Conservation (phyloP, 192 early-diverging fungal genomes). For the Spinellus fusiger region DNA sequence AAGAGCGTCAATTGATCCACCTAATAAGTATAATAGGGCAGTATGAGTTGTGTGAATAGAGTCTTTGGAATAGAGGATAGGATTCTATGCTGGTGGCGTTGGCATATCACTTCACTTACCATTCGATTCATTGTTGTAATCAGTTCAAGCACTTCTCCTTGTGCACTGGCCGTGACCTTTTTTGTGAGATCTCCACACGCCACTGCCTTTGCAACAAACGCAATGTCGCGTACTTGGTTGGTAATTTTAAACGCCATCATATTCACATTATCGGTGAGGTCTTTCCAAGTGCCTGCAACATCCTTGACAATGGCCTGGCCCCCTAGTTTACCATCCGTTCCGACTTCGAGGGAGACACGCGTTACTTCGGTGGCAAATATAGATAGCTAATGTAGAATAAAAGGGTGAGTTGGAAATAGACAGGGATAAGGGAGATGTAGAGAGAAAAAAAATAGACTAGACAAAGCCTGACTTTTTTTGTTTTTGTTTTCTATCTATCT, state of each 20-base stretch:
- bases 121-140: conserved; percentile 52
- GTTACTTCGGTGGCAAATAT: conserved; percentile 52
- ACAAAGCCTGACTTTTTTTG: background rate
- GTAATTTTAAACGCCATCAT: conserved; percentile 52
- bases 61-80: background rate
- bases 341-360: conserved; percentile 51
- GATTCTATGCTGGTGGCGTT: background rate
- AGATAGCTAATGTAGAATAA: no score
- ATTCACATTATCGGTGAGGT: conserved; percentile 52
- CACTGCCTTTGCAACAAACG: conserved; percentile 45
- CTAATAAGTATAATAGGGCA: no score
- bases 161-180: conserved; percentile 42
- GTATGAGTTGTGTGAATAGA: no score
- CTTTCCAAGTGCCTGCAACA: conserved; percentile 50
- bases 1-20: conserved; percentile 39
- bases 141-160: conserved; percentile 48
- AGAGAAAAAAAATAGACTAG: conserved; percentile 1
- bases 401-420: no score
- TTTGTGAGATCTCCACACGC: conserved; percentile 41
- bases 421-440: no score
- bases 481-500: no score
- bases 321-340: conserved; percentile 51
- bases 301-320: conserved; percentile 52
- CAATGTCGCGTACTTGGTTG: conserved; percentile 49
- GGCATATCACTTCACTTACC: no score